These are phyloP conservation scores for Lepidopterella palustris DNA, from an alignment of 495 filamentous ascomycete species.

Conservation along the genomic window DNA sequence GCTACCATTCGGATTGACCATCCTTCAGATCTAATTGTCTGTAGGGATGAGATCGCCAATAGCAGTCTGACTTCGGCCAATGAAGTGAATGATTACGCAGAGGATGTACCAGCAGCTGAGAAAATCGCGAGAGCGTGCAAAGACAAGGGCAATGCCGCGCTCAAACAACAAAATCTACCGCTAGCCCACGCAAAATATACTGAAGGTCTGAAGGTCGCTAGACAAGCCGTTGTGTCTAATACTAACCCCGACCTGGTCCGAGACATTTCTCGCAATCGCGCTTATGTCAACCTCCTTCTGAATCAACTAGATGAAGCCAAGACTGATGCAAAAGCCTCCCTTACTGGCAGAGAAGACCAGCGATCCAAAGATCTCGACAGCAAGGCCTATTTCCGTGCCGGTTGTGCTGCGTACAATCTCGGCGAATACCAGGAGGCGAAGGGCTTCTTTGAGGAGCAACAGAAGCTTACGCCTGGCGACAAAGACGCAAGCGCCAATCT, in stretches of 20 bases:
- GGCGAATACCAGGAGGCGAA: constrained; percentile 17
- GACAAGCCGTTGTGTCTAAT: not conserved
- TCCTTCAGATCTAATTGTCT: constrained; percentile 23
- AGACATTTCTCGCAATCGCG: constrained; percentile 25
- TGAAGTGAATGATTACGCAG: constrained; percentile 12
- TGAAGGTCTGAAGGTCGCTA: constrained; percentile 25
- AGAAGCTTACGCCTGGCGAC: constrained; percentile 15
- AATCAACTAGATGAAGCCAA: constrained; percentile 34
- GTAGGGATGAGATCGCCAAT: not conserved
- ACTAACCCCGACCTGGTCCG: constrained; percentile 5
- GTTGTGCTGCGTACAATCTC: constrained; percentile 26
- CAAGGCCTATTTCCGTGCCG: constrained; percentile 29
- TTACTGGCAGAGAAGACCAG: constrained; percentile 27
- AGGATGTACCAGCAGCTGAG: not conserved
- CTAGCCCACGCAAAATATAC: constrained; percentile 33
- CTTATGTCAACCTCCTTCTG: constrained; percentile 29
- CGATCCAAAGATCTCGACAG: constrained; percentile 27
- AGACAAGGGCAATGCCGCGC: constrained; percentile 36
- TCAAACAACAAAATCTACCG: constrained; percentile 29
- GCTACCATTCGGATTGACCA: constrained; percentile 20
- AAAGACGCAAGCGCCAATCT: constrained; percentile 15
- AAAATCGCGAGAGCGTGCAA: constrained; percentile 32
- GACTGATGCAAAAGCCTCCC: constrained; percentile 32
- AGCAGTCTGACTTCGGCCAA: not conserved
- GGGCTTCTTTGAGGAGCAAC: constrained; percentile 8